Base-by-base conservation (phyloP, 352 stramenopile species). In the Globisporangium heterothallicum region DNA sequence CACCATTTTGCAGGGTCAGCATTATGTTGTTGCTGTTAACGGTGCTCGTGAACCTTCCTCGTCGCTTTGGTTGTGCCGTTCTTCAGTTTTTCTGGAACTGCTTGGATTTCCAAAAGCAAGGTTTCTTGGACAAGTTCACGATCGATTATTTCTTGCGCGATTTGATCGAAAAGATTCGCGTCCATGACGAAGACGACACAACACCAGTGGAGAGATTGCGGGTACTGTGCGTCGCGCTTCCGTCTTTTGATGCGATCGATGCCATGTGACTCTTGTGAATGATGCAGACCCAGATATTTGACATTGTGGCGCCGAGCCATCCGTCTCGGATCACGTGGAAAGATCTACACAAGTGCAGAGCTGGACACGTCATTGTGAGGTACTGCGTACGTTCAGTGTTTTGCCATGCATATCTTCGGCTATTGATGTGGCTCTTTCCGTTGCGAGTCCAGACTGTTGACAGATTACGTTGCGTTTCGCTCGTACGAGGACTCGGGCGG, bases 61-160 rank as follows among this genome's bases (percentile, higher is more conserved):
- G 12, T 35, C 21, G 14, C 18, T 42, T 21, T 44, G 13, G 42
- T 9, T 41, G 13, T 56, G 13, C 21, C 14, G n/a, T 16, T 8
- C 12, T 52, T 25, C 36, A 88, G 78, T 86, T 86, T 51, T 78
- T 86, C 43, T 88, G 75, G 71, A 64, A 49, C 19, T 63, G 85
- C n/a, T 66, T 88, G 8, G 75, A 88, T 48, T 68, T 84, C 41
- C 74, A 85, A 6, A 84, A 85, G 24, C 78, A 85, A 29, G 71
- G 73, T 2, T 86, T 70, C 53, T 49, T 88, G 19, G 74, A 86
- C 40, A 61, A 62, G 5, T 83, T 83, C 58, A 78, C 72, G 10
- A 44, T 88, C 42, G 74, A 87, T 35, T 79, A 66, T 26, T 88
- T 87, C 42, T 45, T 86, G 18, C 57, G 69, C n/a, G 78, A 81